Evolutionary conservation across 306 rosid genomes (phyloP), one percentile per base, ranked within the genome.

Genomic region (Prosopis cineraria): DNA sequence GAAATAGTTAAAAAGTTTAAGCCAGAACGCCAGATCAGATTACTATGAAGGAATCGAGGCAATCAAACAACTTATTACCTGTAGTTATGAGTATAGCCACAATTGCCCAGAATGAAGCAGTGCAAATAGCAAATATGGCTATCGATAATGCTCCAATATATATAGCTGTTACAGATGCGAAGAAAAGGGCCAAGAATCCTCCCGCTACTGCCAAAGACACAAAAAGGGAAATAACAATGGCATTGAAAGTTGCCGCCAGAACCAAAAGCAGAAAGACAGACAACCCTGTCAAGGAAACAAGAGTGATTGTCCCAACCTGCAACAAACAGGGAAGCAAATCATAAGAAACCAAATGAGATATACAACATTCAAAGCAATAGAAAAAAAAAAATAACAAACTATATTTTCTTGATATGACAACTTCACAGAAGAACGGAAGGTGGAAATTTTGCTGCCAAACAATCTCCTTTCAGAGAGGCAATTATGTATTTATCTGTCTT

Each of bases 131-230:
- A 75, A 90, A 82, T 34, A 86, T 63, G 68, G 98, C 88, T 13
- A 89, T 74, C 37, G 87, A 81, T 73, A 92, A 64, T 73, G 97
- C 97, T 76, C 90, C 97, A 25, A 92, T 77, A 73, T 89, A 94
- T 85, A 89, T 83, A 25, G 86, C 93, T n/a, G 91, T 74, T 48
- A 89, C 80, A 63, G 73, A 85, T 40, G 91, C 87, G 62, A 92
- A 92, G 90, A 90, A 90, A 69, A 95, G 75, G 60, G 96, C 96
- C 89, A 95, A 82, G 84, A 91, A 95, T 44, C 98, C 97, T 84
- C 95, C 98, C 8, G 94, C 96, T 30, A 84, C 91, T 25, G 87
- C 98, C 86, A 95, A 78, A 47, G 93, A 88, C 44, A 92, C 75
- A n/a, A 92, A 85, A 74, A 92, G 84, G 10, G 95, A 84, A 74